These are phyloP conservation scores for Ambrosia hybrid DNA, from an alignment of 140 eudicot genomes.

Conservation along the genomic window DNA sequence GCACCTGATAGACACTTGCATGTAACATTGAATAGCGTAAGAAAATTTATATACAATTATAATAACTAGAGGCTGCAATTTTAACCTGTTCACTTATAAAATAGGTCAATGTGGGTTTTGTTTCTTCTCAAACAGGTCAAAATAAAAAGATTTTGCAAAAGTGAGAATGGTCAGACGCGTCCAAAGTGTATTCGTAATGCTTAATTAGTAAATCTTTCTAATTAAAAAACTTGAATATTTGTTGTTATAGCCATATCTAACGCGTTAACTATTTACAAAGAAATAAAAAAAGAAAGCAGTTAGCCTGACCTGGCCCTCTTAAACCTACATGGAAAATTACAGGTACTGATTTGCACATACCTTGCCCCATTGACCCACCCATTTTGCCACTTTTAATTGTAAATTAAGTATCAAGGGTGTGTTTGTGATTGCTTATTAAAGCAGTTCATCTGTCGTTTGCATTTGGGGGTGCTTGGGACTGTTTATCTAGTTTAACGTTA, in stretches of 20 bases:
- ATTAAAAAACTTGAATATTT: not conserved
- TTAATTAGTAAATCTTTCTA: not conserved
- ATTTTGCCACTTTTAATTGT: not conserved
- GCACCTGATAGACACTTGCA: not conserved
- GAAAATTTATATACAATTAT: no score
- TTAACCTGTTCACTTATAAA: not conserved
- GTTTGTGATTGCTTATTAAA: not conserved
- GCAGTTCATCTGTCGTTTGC: not conserved
- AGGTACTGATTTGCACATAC: not conserved
- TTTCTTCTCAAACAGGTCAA: not conserved
- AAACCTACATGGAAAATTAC: not conserved
- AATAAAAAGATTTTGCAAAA: not conserved
- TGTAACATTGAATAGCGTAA: not conserved
- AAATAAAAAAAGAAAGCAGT: not conserved
- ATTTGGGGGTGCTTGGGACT: not conserved
- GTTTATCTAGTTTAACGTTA: no score
- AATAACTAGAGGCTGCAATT: not conserved
- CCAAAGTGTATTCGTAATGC: not conserved
- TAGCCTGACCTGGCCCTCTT: not conserved
- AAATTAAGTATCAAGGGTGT: not conserved
- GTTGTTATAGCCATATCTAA: not conserved
- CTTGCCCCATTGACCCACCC: not conserved
- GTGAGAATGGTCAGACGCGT: not conserved
- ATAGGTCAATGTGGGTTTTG: no score
- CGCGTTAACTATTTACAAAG: not conserved